Percentiles rank a stretch among this genome's conserved stretches.
phyloP scores from a whole-genome alignment of 1,284 basidiomycete species.

The Cryptococcus depauperatus region DNA sequence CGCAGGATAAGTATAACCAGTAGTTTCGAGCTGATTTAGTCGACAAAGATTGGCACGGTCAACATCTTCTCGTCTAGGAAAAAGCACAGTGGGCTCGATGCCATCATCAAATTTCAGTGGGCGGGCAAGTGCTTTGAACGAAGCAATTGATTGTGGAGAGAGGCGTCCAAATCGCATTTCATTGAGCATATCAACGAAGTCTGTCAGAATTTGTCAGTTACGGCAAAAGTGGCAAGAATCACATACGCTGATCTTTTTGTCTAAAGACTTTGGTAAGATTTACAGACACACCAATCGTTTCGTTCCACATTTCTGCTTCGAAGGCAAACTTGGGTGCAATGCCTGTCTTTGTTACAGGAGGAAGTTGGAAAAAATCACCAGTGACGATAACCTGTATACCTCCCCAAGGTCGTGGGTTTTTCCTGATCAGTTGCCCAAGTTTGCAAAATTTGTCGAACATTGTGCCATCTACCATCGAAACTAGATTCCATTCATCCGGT shows the following conservation, averaged over 20 bases:
- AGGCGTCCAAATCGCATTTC: slow-evolving; percentile 78
- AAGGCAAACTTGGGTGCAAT: slow-evolving; percentile 65
- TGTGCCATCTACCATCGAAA: slow-evolving; percentile 93
- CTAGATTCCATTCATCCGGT: no score
- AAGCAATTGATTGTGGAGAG: slow-evolving; percentile 51
- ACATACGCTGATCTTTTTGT: slow-evolving; percentile 51
- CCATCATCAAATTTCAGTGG: slow-evolving; percentile 55
- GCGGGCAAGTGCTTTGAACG: slow-evolving; percentile 58
- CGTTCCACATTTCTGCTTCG: slow-evolving; percentile 76
- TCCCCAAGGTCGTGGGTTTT: slow-evolving; percentile 69
- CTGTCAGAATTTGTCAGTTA: slow-evolving; percentile 43
- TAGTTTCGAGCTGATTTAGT: slow-evolving; percentile 47
- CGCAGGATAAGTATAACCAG: slow-evolving; percentile 50
- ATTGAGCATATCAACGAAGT: slow-evolving; percentile 82
- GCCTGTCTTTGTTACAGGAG: slow-evolving; percentile 65
- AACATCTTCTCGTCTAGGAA: slow-evolving; percentile 75
- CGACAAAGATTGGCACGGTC: slow-evolving; percentile 64
- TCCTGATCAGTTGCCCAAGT: slow-evolving; percentile 48
- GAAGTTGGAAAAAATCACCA: slow-evolving; percentile 95
- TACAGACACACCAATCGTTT: slow-evolving; percentile 66
- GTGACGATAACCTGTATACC: slow-evolving; percentile 91
- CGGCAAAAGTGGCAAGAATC: slow-evolving; percentile 9
- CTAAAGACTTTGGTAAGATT: slow-evolving; percentile 84
- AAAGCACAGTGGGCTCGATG: slow-evolving; percentile 74
- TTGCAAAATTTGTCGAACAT: slow-evolving; percentile 51